Evolutionary conservation across 225 moss, liverwort and hornwort species (phyloP).

Genomic region (Rhytidiadelphus loreus): DNA sequence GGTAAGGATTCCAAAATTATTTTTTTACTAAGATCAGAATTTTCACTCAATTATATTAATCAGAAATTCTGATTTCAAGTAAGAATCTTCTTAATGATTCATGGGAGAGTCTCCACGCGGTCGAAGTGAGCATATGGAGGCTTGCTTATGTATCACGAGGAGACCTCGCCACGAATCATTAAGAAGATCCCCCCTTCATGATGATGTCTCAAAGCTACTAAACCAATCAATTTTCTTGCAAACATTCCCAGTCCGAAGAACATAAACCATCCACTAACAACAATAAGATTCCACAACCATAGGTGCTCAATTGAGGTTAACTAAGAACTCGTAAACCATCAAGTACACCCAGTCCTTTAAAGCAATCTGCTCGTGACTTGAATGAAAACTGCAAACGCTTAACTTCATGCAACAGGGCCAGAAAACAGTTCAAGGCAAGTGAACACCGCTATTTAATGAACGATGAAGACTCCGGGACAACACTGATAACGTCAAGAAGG

Average conservation of each 20-base stretch:
- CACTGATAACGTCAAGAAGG: not conserved
- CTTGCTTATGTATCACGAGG: not conserved
- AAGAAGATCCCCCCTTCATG: not conserved
- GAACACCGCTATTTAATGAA: not conserved
- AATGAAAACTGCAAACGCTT: not conserved
- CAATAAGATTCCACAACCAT: not conserved
- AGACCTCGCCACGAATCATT: not conserved
- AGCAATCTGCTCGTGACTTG: not conserved
- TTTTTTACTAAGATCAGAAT: no score
- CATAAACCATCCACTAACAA: not conserved
- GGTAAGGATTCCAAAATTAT: not conserved
- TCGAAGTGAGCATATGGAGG: not conserved
- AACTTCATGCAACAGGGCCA: not conserved
- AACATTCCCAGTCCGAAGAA: not conserved
- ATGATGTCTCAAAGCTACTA: not conserved
- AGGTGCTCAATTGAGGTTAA: not conserved
- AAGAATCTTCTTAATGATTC: not conserved
- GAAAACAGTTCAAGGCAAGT: not conserved
- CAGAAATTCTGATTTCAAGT: not conserved
- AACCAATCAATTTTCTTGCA: not conserved
- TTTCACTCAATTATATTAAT: not conserved
- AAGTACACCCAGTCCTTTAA: not conserved
- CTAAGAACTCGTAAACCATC: not conserved
- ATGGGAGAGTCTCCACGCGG: not conserved
- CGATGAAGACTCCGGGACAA: not conserved